Conservation (phyloP, 169 alveolate species). For the Cryptosporidium sp. region DNA sequence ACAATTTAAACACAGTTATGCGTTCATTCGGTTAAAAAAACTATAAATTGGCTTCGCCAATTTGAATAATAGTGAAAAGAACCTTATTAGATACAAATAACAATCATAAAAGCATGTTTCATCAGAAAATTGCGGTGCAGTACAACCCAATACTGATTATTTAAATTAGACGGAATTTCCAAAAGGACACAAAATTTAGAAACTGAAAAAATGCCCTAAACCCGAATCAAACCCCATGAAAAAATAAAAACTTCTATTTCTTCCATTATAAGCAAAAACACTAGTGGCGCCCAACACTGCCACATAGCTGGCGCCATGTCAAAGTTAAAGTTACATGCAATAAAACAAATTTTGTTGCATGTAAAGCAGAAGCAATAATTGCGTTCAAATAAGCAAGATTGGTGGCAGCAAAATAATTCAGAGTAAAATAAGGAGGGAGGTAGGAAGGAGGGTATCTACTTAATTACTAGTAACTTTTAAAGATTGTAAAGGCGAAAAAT, state of each 20-base stretch:
- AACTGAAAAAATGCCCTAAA: no score
- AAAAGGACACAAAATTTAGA: no score
- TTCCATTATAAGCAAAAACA: background rate
- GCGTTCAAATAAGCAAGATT: background rate
- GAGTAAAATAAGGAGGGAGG: background rate
- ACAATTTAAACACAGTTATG: no score
- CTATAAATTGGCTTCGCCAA: no score
- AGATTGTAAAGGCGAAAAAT: background rate
- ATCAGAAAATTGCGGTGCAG: no score
- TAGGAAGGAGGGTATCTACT: background rate
- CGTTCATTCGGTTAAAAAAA: no score
- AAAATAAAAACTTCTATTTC: no score
- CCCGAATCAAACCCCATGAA: background rate
- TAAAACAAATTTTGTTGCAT: background rate
- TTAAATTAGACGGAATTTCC: no score
- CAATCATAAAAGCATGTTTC: no score
- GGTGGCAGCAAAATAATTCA: background rate
- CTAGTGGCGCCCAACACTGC: background rate
- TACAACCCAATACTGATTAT: no score
- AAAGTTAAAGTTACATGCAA: constrained; percentile 7
- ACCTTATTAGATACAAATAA: no score
- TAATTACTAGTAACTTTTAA: background rate
- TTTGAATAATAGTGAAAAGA: no score
- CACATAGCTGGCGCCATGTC: constrained; percentile 32
- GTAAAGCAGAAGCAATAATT: background rate